A percentile compares a stretch with the other conserved stretches of the same genome.
Conservation (phyloP, 805 yeast species). For the Wickerhamomyces chambardii region DNA sequence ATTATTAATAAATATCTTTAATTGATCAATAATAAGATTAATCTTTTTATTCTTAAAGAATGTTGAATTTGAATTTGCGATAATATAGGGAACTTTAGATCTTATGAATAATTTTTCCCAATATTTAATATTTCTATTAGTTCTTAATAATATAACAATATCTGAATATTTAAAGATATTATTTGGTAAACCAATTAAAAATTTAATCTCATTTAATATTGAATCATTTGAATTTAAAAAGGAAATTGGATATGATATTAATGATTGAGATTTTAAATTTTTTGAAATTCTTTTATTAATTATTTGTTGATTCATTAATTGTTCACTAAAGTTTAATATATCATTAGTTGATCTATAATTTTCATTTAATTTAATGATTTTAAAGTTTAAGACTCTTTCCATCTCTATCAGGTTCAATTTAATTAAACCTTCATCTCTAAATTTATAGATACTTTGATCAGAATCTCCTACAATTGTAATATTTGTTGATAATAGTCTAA, state of each 20-base stretch:
- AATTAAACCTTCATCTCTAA: conserved; percentile 82
- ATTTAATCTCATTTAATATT: conserved; percentile 46
- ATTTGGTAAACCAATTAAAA: conserved; percentile 33
- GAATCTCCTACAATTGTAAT: conserved; percentile 95
- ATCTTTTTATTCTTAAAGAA: conserved; percentile 79
- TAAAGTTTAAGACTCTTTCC: conserved; percentile 26
- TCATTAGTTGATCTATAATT: conserved; percentile 77
- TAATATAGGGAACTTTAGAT: conserved; percentile 55
- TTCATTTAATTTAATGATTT: conserved; percentile 39
- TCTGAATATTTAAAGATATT: conserved; percentile 42
- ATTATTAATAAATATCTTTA: conserved; percentile 52
- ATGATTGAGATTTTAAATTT: conserved; percentile 36
- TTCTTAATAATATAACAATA: conserved; percentile 64
- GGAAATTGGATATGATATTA: conserved; percentile 34
- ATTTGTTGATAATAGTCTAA: conserved; percentile 39
- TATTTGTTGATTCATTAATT: conserved; percentile 52
- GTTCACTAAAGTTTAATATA: conserved; percentile 57
- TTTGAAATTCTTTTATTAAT: conserved; percentile 30
- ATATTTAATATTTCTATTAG: conserved; percentile 36
- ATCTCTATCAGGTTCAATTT: conserved; percentile 59
- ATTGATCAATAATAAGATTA: conserved; percentile 47
- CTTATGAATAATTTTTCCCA: conserved; percentile 57
- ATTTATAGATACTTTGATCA: conserved; percentile 89
- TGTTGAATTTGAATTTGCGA: conserved; percentile 69
- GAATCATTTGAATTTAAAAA: conserved; percentile 30